Base-by-base conservation (phyloP, 768 basidiomycete species). In the Lanmaoa rubissima region DNA sequence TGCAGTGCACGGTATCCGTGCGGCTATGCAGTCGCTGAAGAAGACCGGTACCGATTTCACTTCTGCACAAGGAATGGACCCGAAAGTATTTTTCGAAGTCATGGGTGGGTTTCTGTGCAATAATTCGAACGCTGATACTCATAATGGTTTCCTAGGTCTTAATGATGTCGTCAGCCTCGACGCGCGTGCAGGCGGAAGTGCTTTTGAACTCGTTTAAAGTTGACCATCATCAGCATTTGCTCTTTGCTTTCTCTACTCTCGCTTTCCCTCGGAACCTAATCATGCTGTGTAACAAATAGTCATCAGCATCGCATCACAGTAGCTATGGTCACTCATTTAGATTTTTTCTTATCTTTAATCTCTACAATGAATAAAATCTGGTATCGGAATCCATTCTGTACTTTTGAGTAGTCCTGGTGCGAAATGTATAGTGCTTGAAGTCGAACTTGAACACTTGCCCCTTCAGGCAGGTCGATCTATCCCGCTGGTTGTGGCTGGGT, bases 21-120 rank as follows among this genome's bases (percentile, higher is more conserved):
- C 82, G n/a, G 88, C 88, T 8, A 88, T 90, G 85, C 79, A 79
- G 17, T 82, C 84, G 1, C 72, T 90, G 43, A 88, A 86, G 74
- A 87, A 87, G 74, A 89, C 87, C 3, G 88, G 88, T 9, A 90
- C 88, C 6, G 88, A 90, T 67, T 88, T 85, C 66, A 58, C 66
- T 26, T 78, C 79, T 9, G 79, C 80, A 0, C 67, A 77, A 68
- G 84, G 88, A 21, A 88, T 90, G 88, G 86, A 88, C 61, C 88
- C 88, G 9, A 86, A 85, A 65, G 78, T 81, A 43, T 90, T 90
- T 78, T 90, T 90, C 69, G 81, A 86, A 65, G 84, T 88, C 51
- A 86, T 89, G 86, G 86, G 85, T 85, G 68, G 45, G 78, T 63
- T 13, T 41, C 35, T 26, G 2, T 42, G 44, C 14, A 45, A 46